phyloP scores from a whole-genome alignment of 768 basidiomycete species.

The Sporobolomyces pararoseus region DNA sequence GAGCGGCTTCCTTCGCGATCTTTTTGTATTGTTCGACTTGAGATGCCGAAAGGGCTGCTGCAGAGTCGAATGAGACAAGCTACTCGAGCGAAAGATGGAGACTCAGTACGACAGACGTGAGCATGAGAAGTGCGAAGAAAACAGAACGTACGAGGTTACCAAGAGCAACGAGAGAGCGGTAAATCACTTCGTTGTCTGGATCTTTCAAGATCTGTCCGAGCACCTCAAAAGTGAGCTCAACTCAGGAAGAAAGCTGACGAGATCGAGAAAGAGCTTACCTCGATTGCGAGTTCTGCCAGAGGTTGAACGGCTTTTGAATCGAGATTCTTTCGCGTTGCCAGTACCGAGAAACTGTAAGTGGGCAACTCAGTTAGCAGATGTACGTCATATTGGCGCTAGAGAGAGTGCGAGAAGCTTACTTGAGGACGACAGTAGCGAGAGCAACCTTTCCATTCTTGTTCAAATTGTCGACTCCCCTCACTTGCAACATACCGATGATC shows the following conservation, averaged over 20 bases:
- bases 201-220: constrained; percentile 37
- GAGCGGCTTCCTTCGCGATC: constrained; percentile 24
- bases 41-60: constrained; percentile 15
- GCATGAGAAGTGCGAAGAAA: not conserved
- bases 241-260: not conserved
- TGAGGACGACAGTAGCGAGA: constrained; percentile 76
- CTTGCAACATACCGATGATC: constrained; percentile 55
- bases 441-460: constrained; percentile 71
- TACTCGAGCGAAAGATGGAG: no score
- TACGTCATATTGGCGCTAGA: no score
- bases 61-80: constrained; percentile 36
- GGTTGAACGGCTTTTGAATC: constrained; percentile 31
- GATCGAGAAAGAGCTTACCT: constrained; percentile 26
- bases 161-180: constrained; percentile 48
- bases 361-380: no score
- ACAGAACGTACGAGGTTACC: constrained; percentile 49
- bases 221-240: no score
- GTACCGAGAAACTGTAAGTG: constrained; percentile 44
- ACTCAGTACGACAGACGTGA: no score
- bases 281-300: constrained; percentile 43
- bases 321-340: constrained; percentile 42
- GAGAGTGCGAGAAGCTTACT: constrained; percentile 58
- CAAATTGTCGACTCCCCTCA: constrained; percentile 56
- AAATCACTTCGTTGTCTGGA: constrained; percentile 47
- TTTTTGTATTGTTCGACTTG: constrained; percentile 32